Percentiles rank a stretch among this genome's conserved stretches.
phyloP scores from a whole-genome alignment of 1,284 basidiomycete species.

The Puccinia sorghi region DNA sequence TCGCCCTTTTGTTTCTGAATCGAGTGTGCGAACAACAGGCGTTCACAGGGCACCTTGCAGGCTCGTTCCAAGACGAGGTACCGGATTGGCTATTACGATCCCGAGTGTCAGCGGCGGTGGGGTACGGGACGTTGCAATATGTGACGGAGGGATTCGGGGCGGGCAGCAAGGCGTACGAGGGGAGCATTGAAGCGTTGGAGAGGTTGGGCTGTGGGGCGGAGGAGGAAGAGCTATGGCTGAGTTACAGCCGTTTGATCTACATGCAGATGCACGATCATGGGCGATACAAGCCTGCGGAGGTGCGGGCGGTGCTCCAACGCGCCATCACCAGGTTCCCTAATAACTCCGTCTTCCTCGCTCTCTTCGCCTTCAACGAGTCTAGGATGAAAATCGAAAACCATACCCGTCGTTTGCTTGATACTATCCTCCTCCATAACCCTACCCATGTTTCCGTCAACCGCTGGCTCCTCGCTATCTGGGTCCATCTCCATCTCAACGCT shows the following conservation, averaged over 20 bases:
- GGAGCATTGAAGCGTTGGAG: conserved; percentile 49
- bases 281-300: conserved; percentile 65
- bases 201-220: conserved; percentile 56
- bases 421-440: conserved; percentile 3
- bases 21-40: neutral
- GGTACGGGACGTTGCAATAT: conserved; percentile 39
- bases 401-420: conserved; percentile 32
- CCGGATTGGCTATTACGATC: conserved; percentile 16
- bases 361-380: conserved; percentile 76
- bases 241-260: conserved; percentile 67
- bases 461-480: conserved; percentile 57
- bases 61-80: conserved; percentile 27
- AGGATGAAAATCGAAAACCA: conserved; percentile 49
- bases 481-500: conserved; percentile 55
- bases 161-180: conserved; percentile 26
- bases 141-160: conserved; percentile 22
- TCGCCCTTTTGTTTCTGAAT: too few species aligned
- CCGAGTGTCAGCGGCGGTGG: conserved; percentile 25
- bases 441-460: conserved; percentile 49
- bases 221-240: conserved; percentile 67
- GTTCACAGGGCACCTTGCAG: conserved; percentile 29
- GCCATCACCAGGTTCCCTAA: conserved; percentile 68
- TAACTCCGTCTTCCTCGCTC: conserved; percentile 72
- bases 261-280: conserved; percentile 66
- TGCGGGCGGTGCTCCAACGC: conserved; percentile 66